A percentile compares a stretch with the other conserved stretches of the same genome.
Evolutionary conservation across 2,329 filamentous ascomycete species (phyloP).

Genomic region (Dendryphion nanum): DNA sequence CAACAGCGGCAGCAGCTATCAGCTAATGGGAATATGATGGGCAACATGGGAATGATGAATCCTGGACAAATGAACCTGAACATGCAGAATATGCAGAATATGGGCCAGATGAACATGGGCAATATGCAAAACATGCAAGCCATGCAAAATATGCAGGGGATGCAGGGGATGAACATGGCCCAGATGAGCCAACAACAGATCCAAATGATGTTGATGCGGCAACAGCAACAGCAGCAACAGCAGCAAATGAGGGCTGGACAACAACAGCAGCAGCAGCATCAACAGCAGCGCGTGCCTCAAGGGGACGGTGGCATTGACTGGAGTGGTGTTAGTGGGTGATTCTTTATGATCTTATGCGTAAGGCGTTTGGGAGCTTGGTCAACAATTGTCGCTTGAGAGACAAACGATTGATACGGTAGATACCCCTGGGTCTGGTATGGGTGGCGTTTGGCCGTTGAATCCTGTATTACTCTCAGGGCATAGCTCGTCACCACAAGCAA

Average conservation of each 20-base stretch:
- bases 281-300: constrained; percentile 11
- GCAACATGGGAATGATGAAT: constrained; percentile 22
- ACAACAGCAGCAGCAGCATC: constrained; percentile 18
- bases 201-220: constrained; percentile 34
- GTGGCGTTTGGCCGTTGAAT: no score
- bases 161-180: constrained; percentile 12
- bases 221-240: constrained; percentile 26
- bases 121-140: constrained; percentile 11
- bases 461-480: no score
- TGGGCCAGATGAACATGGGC: constrained; percentile 21
- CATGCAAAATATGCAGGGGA: constrained; percentile 23
- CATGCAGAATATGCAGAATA: constrained; percentile 25
- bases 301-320: constrained; percentile 8
- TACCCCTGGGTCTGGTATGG: no score
- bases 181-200: constrained; percentile 30
- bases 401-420: no score
- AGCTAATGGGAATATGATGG: constrained; percentile 33
- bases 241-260: constrained; percentile 17
- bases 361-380: not conserved
- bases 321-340: constrained; percentile 7
- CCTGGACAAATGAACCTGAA: constrained; percentile 27
- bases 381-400: no score
- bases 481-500: no score
- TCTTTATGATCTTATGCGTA: not conserved
- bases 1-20: constrained; percentile 31